Conservation (phyloP, 345 rosid species). For the Ceriops zippeliana region DNA sequence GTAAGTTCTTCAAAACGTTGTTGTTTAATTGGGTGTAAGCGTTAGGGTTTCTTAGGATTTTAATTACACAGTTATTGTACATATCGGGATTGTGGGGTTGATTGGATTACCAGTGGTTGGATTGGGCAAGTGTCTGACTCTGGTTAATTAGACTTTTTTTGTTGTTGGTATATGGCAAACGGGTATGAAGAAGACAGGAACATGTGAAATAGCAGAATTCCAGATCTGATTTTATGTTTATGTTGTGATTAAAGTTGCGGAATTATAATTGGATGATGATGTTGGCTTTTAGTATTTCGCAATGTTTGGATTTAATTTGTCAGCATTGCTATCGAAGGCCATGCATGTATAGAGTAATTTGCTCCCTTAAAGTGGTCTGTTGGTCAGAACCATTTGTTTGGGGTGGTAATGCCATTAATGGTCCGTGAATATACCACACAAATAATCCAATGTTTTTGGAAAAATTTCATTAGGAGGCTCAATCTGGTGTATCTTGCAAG, state of each 20-base stretch:
- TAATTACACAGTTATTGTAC: constrained; percentile 11
- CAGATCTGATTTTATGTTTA: neutral
- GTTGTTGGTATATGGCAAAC: constrained; percentile 13
- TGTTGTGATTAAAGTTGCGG: neutral
- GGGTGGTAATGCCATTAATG: too few relatives aligned
- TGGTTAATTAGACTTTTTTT: constrained; percentile 6
- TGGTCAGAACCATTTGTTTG: too few relatives aligned
- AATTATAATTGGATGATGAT: constrained; percentile 2
- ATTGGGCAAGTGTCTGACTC: constrained; percentile 3
- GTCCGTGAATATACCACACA: too few relatives aligned
- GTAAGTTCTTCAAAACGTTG: neutral
- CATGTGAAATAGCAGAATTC: constrained; percentile 7
- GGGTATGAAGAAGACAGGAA: neutral
- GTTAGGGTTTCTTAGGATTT: neutral
- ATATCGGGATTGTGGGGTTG: constrained; percentile 6
- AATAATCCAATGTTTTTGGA: too few relatives aligned
- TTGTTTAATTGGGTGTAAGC: neutral
- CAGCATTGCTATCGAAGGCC: neutral
- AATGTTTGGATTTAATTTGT: neutral
- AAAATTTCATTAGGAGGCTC: too few relatives aligned
- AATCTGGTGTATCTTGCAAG: too few relatives aligned
- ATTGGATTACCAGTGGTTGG: constrained; percentile 7
- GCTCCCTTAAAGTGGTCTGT: too few relatives aligned
- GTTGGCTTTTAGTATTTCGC: neutral
- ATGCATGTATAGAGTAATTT: neutral